Base-by-base conservation (phyloP, 2,329 filamentous ascomycete species). In the Remersonia thermophila region DNA sequence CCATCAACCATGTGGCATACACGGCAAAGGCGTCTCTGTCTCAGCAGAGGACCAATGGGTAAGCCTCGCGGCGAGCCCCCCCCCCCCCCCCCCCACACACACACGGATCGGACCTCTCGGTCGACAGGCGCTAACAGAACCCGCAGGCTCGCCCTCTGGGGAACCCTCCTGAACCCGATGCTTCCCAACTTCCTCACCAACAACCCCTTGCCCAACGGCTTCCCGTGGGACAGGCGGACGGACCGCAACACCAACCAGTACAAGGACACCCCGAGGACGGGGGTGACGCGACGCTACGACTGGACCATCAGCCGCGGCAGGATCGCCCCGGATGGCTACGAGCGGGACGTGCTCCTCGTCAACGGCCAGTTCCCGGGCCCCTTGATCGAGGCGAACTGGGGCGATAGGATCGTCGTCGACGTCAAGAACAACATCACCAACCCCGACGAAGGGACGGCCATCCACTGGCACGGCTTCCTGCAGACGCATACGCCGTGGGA, bases 291-390 rank as follows among this genome's bases (percentile, higher is more conserved):
- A 9, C 59, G 60, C 27, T 75, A 73, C 43, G 64, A 73, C 42
- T 71, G 73, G 40, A 66, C 61, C 3, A 52, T 75, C 39, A 67
- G 60, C 38, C 62, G 69, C 13, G 66, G 60, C 2, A 51, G 55
- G 27, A 64, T 72, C 36, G 63, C 65, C 0, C 71, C 71, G 0
- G 75, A 78, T 49, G 73, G 75, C 14, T 70, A 73, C 37, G 51
- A 66, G 39, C 62, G 54, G 39, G 43, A 58, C 4, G 65, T 63
- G 3, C 66, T 86, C 40, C 62, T 82, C 20, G 61, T 82, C 51
- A 80, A 81, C 51, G 71, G 70, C 7, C 66, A 73, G 30, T 78
- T 72, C 41, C 80, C 80, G 1, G 81, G 77, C 0, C 81, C 80
- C 1, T 62, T 67, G 11, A 73, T 86, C 36, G 66, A 69, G 41